Percentiles rank a stretch among this genome's conserved stretches.
Conservation (phyloP, 208 protist genomes). For the Leishmania martiniquensis region DNA sequence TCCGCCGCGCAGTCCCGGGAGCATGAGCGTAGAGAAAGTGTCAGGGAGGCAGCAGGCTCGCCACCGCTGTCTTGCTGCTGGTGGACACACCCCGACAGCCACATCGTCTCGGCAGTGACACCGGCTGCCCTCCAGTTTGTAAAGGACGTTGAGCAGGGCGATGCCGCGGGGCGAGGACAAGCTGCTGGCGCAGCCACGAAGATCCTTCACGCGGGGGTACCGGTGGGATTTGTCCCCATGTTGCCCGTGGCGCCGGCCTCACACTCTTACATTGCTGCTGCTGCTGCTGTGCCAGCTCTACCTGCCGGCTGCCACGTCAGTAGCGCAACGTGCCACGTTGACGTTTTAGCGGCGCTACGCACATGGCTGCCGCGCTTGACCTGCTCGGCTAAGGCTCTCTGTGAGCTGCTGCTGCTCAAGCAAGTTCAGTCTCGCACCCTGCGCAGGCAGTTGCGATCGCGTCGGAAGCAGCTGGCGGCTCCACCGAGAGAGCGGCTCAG, state of each 20-base stretch:
- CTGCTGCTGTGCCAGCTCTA: neutral
- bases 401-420: constrained; percentile 16
- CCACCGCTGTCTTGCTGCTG: constrained; percentile 5
- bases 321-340: constrained; percentile 23
- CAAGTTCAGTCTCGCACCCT: neutral
- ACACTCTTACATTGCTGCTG: neutral
- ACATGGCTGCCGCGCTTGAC: constrained; percentile 9
- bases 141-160: neutral
- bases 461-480: neutral
- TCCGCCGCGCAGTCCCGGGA: neutral
- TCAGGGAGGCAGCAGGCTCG: neutral
- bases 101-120: constrained; percentile 13
- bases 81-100: constrained; percentile 23
- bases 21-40: neutral
- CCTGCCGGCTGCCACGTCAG: neutral
- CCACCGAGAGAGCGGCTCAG: neutral
- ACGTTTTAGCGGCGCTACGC: constrained; percentile 6
- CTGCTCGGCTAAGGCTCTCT: constrained; percentile 8
- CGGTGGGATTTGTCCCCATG: neutral
- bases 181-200: neutral
- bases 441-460: constrained; percentile 10
- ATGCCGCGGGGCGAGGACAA: neutral
- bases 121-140: constrained; percentile 13
- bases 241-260: neutral
- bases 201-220: constrained; percentile 25